phyloP scores from a whole-genome alignment of 495 filamentous ascomycete genomes.

The Penicillium bovifimosum region DNA sequence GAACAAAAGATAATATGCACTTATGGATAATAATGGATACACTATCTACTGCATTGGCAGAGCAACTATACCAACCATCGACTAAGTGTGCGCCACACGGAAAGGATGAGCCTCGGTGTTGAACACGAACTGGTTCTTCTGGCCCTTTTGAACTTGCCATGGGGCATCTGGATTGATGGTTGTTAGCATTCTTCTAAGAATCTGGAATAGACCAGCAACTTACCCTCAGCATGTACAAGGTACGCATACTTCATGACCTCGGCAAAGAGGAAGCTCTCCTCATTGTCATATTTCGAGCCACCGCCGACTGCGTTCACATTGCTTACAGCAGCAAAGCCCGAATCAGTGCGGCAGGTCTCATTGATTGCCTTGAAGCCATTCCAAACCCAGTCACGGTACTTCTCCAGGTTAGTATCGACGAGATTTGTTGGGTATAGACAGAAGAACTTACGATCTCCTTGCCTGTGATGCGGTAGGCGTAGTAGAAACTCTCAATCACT shows the following conservation, averaged over 20 bases:
- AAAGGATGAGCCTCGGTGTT: constrained; percentile 86
- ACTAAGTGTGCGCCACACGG: constrained; percentile 37
- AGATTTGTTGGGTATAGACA: not conserved
- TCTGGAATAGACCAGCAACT: not conserved
- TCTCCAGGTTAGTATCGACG: constrained; percentile 11
- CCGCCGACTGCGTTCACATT: constrained; percentile 63
- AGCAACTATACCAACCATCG: not conserved
- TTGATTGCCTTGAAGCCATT: constrained; percentile 70
- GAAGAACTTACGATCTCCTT: constrained; percentile 39
- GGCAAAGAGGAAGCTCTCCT: constrained; percentile 89
- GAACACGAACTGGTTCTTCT: constrained; percentile 63
- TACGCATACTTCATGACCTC: constrained; percentile 87
- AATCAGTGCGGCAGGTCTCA: constrained; percentile 53
- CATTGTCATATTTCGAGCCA: constrained; percentile 58
- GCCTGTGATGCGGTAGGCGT: constrained; percentile 75
- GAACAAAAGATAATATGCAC: not conserved
- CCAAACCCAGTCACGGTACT: constrained; percentile 84
- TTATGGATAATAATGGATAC: not conserved
- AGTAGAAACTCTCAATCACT: constrained; percentile 84
- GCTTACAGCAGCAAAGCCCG: constrained; percentile 59
- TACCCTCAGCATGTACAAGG: constrained; percentile 52
- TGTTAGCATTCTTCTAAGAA: constrained; percentile 8
- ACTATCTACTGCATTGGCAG: not conserved
- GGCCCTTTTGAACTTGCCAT: constrained; percentile 60
- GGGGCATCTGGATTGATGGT: constrained; percentile 45